These are phyloP conservation scores for Fistulinella prunicolor DNA, from an alignment of 768 basidiomycete genomes.

Conservation along the genomic window DNA sequence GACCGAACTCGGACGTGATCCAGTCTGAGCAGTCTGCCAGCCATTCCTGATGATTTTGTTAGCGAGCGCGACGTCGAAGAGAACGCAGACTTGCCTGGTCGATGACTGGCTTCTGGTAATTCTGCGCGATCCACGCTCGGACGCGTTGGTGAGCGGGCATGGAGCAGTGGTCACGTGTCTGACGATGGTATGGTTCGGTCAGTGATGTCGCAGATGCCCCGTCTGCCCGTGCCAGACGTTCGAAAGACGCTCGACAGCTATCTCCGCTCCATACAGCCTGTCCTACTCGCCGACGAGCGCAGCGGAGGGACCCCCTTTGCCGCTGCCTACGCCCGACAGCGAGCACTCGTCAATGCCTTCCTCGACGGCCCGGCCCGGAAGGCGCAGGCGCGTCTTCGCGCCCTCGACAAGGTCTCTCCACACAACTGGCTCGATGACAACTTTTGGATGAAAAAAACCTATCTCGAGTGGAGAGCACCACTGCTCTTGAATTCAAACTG, in stretches of 20 bases:
- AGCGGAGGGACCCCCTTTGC: conserved; percentile 50
- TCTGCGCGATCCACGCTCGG: conserved; percentile 48
- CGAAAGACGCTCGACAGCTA: conserved; percentile 74
- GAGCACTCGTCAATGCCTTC: conserved; percentile 17
- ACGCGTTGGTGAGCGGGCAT: conserved; percentile 35
- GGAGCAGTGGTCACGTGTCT: conserved; percentile 8
- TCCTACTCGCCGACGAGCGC: conserved; percentile 72
- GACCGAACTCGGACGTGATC: conserved; percentile 47
- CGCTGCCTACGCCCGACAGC: conserved; percentile 20
- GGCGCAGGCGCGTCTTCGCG: conserved; percentile 39
- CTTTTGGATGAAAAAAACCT: conserved; percentile 86
- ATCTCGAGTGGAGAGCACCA: conserved; percentile 84
- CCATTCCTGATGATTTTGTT: conserved; percentile 56
- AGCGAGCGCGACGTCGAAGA: not conserved
- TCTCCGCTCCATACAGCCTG: conserved; percentile 71
- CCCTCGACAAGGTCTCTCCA: conserved; percentile 78
- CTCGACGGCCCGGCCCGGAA: conserved; percentile 8
- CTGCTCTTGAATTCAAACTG: conserved; percentile 91
- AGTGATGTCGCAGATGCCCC: conserved; percentile 20
- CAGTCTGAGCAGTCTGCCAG: conserved; percentile 68
- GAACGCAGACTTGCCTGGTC: conserved; percentile 57
- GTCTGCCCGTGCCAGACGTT: conserved; percentile 82
- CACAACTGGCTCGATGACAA: conserved; percentile 95
- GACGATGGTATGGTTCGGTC: conserved; percentile 17
- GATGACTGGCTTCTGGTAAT: conserved; percentile 60